Evolutionary conservation across 192 early-diverging fungal species (phyloP), one percentile per base, ranked within the genome.

Genomic region (Funneliformis geosporum): DNA sequence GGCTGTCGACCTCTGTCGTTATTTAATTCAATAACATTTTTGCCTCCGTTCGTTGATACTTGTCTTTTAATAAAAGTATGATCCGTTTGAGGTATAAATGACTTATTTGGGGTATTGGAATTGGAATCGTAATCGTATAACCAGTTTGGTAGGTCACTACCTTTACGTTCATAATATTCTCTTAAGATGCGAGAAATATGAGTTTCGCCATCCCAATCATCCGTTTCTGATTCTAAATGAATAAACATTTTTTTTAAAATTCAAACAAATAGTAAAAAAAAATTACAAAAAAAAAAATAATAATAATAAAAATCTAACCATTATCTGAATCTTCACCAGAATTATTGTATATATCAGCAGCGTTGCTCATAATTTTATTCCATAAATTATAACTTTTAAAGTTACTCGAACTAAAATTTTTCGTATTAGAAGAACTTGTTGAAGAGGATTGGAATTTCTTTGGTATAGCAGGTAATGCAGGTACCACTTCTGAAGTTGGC

Each of bases 181-280:
- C 89, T 83, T 25, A 91, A 69, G 55, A 87, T 77, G 33, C 88
- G 82, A 8, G 85, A 81, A 23, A 91, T 85, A 81, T 89, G 88
- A 8, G 87, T 76, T 74, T 90, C 89, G 18, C 87, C 88, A 69
- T 90, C 87, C 75, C 82, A 80, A 74, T 88, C 89, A 16, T 83
- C 85, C 65, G 86, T 86, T 46, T 90, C 89, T 21, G 89, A 90
- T 62, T 90, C 89, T 90, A 76, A 66, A 33, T 38, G 60, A 55
- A 61, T 64, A 79, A 25, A 7, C 5, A 21, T 14, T 16, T 16
- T 14, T 14, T 18, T 47, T 12, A 11, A 47, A 10, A 47, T 50
- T 50, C 18, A 5, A 50, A 50, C 0, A 47, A 8, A 8, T 12
- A 11, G 2, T 1, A 47, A 12, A 47, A 47, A 47, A 11, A 47